These are phyloP conservation scores for Leishmania guyanensis DNA, from an alignment of 208 protist genomes.

Conservation along the genomic window DNA sequence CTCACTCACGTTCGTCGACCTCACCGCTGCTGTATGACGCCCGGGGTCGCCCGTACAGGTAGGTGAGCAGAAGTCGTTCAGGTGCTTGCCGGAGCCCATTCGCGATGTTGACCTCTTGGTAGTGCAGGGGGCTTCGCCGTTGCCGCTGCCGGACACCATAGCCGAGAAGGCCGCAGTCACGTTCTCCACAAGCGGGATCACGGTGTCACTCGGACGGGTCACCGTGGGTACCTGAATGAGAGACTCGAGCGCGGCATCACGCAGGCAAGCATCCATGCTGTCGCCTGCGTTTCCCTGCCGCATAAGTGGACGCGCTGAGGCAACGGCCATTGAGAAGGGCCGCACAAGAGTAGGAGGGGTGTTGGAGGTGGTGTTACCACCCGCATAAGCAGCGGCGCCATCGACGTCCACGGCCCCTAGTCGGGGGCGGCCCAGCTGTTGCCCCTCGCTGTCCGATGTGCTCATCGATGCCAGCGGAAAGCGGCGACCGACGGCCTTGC, in stretches of 20 bases:
- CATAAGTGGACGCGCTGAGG: not conserved
- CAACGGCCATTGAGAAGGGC: not conserved
- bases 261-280: conserved; percentile 8
- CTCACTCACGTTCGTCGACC: not conserved
- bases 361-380: not conserved
- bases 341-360: not conserved
- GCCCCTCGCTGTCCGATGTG: conserved; percentile 1
- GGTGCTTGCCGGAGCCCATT: not conserved
- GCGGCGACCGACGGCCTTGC: conserved; percentile 5
- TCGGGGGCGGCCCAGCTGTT: not conserved
- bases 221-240: not conserved
- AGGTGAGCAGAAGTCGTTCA: not conserved
- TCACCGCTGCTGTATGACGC: not conserved
- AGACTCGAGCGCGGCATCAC: conserved; percentile 19
- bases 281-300: not conserved
- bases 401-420: not conserved
- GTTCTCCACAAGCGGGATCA: conserved; percentile 26
- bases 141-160: not conserved
- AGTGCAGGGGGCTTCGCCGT: not conserved
- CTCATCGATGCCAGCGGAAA: conserved; percentile 15
- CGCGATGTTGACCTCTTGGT: not conserved
- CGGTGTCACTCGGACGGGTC: conserved; percentile 12
- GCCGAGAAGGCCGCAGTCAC: conserved; percentile 1
- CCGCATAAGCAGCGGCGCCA: not conserved
- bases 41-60: not conserved